Evolutionary conservation across 2,329 filamentous ascomycete species (phyloP).

Genomic region (Coniella lustricola): DNA sequence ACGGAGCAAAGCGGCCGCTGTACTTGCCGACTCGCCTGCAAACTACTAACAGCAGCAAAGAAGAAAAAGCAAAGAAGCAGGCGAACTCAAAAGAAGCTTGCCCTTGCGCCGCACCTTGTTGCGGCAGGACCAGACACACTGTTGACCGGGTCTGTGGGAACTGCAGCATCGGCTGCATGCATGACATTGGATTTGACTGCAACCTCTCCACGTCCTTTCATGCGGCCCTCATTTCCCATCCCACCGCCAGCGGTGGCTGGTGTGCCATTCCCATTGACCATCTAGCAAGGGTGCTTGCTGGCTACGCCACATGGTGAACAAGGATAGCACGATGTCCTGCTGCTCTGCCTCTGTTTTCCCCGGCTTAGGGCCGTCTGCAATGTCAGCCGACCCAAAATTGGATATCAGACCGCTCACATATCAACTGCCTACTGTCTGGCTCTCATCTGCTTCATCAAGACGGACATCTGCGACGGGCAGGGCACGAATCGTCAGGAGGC

Average conservation of each 20-base stretch:
- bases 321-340: constrained; percentile 8
- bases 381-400: not conserved
- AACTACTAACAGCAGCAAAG: too few species aligned
- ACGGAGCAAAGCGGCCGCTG: too few species aligned
- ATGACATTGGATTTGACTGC: not conserved
- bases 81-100: too few species aligned
- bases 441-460: too few species aligned
- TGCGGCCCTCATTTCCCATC: not conserved
- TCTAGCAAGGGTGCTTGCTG: constrained; percentile 11
- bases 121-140: not conserved
- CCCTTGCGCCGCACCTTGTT: too few species aligned
- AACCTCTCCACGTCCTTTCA: not conserved
- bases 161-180: constrained; percentile 1
- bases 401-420: too few species aligned
- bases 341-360: too few species aligned
- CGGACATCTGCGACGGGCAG: too few species aligned
- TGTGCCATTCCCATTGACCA: constrained; percentile 13
- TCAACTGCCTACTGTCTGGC: too few species aligned
- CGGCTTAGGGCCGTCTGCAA: not conserved
- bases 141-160: not conserved
- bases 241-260: constrained; percentile 3
- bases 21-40: too few species aligned
- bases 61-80: too few species aligned
- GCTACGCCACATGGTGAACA: constrained; percentile 10
- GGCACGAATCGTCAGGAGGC: too few species aligned